Evolutionary conservation across 129 eudicot species (phyloP).

Genomic region (Tagetes patula): DNA sequence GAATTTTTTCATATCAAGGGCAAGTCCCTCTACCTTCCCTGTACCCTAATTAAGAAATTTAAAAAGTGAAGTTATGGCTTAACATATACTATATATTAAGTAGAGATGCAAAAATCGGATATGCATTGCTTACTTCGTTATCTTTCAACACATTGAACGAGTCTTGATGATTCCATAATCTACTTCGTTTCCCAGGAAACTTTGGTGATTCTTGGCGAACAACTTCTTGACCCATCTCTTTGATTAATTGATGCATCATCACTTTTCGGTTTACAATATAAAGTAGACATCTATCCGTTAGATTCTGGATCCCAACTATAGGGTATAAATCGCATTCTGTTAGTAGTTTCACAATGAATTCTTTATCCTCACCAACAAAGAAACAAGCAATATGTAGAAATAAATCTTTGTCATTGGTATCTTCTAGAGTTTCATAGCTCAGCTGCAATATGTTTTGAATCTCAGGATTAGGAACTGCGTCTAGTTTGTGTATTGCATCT

Average conservation of each 20-base stretch:
- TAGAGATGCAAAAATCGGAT: not conserved
- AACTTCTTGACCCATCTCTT: slow-evolving; percentile 34
- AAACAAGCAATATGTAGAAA: slow-evolving; percentile 33
- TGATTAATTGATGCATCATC: slow-evolving; percentile 33
- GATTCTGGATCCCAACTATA: slow-evolving; percentile 23
- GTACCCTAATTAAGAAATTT: not conserved
- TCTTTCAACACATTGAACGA: slow-evolving; percentile 12
- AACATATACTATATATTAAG: not conserved
- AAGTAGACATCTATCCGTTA: slow-evolving; percentile 29
- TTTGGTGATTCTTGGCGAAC: slow-evolving; percentile 37
- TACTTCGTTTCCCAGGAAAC: slow-evolving; percentile 28
- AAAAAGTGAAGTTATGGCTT: not conserved
- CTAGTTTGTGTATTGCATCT: slow-evolving; percentile 24
- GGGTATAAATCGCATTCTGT: slow-evolving; percentile 17
- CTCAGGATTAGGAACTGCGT: slow-evolving; percentile 18
- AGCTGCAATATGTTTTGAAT: slow-evolving; percentile 22
- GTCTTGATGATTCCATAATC: slow-evolving; percentile 32
- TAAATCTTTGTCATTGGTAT: slow-evolving; percentile 19
- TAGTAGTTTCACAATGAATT: slow-evolving; percentile 13
- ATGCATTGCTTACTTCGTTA: slow-evolving; percentile 3
- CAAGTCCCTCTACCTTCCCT: slow-evolving; percentile 2
- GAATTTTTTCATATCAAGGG: not conserved
- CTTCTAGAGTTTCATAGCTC: slow-evolving; percentile 34
- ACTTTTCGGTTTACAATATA: slow-evolving; percentile 11
- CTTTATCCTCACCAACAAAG: slow-evolving; percentile 28